phyloP scores from a whole-genome alignment of 2,329 filamentous ascomycete genomes.

The Alternaria triticimaculans region DNA sequence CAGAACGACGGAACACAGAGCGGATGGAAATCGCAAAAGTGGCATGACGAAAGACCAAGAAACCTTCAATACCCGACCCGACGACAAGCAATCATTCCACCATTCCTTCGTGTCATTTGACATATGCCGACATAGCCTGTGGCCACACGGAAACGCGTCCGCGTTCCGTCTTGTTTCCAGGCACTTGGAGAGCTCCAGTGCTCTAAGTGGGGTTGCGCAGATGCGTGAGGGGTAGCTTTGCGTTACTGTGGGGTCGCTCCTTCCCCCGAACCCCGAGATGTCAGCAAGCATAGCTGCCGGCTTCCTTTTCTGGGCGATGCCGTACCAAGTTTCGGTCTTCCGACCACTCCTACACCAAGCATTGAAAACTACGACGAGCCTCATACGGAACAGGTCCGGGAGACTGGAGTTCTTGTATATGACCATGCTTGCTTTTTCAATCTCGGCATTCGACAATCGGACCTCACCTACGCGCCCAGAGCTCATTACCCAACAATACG shows the following conservation, averaged over 20 bases:
- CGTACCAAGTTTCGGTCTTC: background rate
- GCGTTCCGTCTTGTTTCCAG: background rate
- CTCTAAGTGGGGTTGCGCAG: conserved; percentile 5
- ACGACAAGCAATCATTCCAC: background rate
- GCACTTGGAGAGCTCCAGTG: background rate
- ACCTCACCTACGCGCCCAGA: background rate
- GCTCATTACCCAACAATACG: background rate
- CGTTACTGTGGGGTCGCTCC: conserved; percentile 6
- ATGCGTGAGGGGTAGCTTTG: conserved; percentile 12
- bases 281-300: background rate
- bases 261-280: conserved; percentile 4
- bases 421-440: background rate
- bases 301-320: conserved; percentile 3
- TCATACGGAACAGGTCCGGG: background rate
- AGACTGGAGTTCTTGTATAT: background rate
- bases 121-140: conserved; percentile 1
- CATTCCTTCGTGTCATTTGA: conserved; percentile 8
- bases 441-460: background rate
- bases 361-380: background rate
- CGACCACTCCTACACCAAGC: background rate
- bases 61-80: conserved; percentile 4
- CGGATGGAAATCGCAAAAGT: background rate
- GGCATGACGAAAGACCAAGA: background rate
- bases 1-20: background rate
- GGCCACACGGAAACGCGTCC: conserved; percentile 6